Base-by-base conservation (phyloP, 2,329 filamentous ascomycete species). In the Trichoderma citrinoviride region DNA sequence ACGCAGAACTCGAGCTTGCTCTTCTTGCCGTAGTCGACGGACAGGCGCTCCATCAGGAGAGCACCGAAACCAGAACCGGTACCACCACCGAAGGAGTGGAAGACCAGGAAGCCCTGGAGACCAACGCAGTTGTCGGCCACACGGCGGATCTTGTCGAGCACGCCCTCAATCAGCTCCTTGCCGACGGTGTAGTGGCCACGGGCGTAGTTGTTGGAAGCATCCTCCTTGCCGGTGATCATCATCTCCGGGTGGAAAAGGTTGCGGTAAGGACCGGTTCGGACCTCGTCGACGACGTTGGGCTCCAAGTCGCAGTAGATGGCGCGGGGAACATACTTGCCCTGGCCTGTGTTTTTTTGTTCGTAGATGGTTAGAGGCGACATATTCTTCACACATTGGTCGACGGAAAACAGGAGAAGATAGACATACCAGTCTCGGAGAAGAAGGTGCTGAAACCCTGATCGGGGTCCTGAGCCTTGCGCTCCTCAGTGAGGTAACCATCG, bases 181-280 rank as follows among this genome's bases (percentile, higher is more conserved):
- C 95, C 95, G 74, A 98, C 93, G 70, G 95, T 99, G 87, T 99
- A 99, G 86, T 99, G 95, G 73, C 95, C 95, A 87, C 95, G 94
- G 74, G 95, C 95, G 78, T 98, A 98, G 90, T 99, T 99, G 91
- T 99, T 99, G 73, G 94, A 97, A 72, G 95, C 95, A 89, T 98
- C 95, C 87, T 98, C 95, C 90, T 98, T 98, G 83, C 95, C 95
- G 71, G 92, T 97, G 82, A 99, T 97, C 94, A 99, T 97, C 84
- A 96, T 91, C 84, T 98, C 95, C 67, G 95, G 95, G 85, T 98
- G 95, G 89, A 98, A 98, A 71, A 99, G 90, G 78, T 87, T 90
- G 77, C 94, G 91, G 88, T 98, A 99, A 79, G 92, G 82, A 77
- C 95, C 95, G 74, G 93, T 98, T 84, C 95, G 93, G 83, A 98